Base-by-base conservation (phyloP, 2,329 filamentous ascomycete genomes). In the Ophiostoma angusticollis region DNA sequence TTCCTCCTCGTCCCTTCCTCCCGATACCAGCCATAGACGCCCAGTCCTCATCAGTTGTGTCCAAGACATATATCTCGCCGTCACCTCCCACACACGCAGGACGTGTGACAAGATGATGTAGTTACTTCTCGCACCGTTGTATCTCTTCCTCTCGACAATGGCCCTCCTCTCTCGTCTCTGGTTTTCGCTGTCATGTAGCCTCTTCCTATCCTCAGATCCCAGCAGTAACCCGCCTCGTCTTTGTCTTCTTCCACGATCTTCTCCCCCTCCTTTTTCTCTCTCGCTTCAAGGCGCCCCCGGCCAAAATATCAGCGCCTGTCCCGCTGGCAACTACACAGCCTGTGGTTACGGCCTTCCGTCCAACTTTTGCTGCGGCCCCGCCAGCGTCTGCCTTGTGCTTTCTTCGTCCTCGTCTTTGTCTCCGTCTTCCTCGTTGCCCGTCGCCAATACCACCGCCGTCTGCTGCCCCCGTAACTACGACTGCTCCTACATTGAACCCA, bases 331-430 rank as follows among this genome's bases (percentile, higher is more conserved):
- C 27, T 46, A 46, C 35, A 31, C 29, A 7, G 9, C 42, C 11
- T 50, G 48, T 30, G 45, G 46, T 13, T 19, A 37, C 12, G 37
- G 33, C 18, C 39, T 49, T 9, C 47, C 48, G 11, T 29, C 17
- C 28, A 35, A 42, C 41, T 49, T 50, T 27, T 50, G 45, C 38
- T 50, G 48, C 35, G n/a, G 31, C 2, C 12, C 40, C 3, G 31
- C 18, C 12, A 38, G 13, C 25, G 21, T 19, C 0, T 50, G 48
- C 25, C 6, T 49, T 12, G 37, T 39, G 18, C 23, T 25, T 5
- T 18, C 14, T 5, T 18, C 31, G 9, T 12, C 11, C 3, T 8
- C 8, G 17, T 9, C 14, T 11, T 6, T 16, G 16, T 23, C 31
- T 7, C 3, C 8, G 8, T 5, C 18, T 18, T 12, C 25, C 11